Conservation (phyloP, 768 basidiomycete species). For the Leccinellum albellum region DNA sequence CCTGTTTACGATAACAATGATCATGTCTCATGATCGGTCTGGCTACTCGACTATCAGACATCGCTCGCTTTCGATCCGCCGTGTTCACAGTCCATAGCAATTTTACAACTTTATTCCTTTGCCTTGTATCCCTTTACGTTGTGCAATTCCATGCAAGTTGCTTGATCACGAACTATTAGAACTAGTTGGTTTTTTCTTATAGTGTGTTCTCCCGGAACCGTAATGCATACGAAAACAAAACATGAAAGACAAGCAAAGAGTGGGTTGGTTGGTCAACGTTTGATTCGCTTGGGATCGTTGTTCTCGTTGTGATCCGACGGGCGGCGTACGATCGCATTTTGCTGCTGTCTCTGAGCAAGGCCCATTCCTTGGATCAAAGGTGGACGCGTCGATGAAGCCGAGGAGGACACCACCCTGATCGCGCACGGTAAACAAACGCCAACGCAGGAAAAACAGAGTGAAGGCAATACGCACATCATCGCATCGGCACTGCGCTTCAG, state of each 20-base stretch:
- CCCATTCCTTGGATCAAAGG: constrained; percentile 38
- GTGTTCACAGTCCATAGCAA: background rate
- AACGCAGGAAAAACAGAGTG: background rate
- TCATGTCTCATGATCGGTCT: background rate
- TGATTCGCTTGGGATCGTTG: constrained; percentile 39
- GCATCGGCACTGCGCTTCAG: constrained; percentile 35
- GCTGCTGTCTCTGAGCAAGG: constrained; percentile 32
- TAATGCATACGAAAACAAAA: background rate
- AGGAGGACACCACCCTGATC: constrained; percentile 16
- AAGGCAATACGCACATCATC: constrained; percentile 26
- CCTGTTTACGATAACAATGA: too few relatives aligned
- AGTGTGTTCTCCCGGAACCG: background rate
- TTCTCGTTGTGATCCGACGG: constrained; percentile 26
- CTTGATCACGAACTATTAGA: background rate
- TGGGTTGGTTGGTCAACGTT: constrained; percentile 24
- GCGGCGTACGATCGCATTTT: constrained; percentile 10
- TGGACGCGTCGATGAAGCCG: constrained; percentile 19
- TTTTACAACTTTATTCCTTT: background rate
- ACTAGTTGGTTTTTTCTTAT: background rate
- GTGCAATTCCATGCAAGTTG: background rate
- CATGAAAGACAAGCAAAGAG: background rate
- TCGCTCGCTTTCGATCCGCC: background rate
- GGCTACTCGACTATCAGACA: background rate
- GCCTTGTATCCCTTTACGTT: background rate
- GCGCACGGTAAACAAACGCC: background rate